Evolutionary conservation across 2,329 filamentous ascomycete species (phyloP), one percentile per base, ranked within the genome.

Genomic region (Ophidiomyces ophidiicola): DNA sequence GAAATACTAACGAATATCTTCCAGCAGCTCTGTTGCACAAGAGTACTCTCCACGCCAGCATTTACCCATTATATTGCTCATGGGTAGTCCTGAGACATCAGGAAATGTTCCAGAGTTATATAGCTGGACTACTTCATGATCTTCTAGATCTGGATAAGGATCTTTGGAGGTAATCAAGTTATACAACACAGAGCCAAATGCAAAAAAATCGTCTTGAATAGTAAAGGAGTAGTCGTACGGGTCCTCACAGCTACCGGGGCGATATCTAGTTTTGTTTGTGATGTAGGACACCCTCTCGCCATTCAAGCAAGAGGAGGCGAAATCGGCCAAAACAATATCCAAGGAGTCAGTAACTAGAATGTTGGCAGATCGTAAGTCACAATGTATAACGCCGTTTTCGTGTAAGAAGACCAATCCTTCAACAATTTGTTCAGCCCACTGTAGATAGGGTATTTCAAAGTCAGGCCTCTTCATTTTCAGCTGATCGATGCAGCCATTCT

Each of bases 21-120:
- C 17, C 23, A 43, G 18, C 29, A 38, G 28, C 12, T 43, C 15
- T n/a, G 41, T 26, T 3, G 41, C 31, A 39, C 24, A 31, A 20
- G 40, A 42, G 31, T 42, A 42, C 29, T 42, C 34, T 32, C 40
- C 40, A 2, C 29, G 23, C 40, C 40, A 42, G 21, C 40, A 42
- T 15, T 39, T 42, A 23, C 29, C 34, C 3, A 42, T 42, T 18
- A 42, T 21, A 23, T 14, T 15, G 28, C 34, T 35, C 18, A 42
- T 6, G 14, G 28, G 29, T 30, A 19, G 33, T 7, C n/a, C n/a
- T 3, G 40, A 37, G 24, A 39, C 35, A 38, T 42, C 30, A 3
- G 40, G 40, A 34, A 39, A 42, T 17, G 4, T 30, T n/a, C 34
- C 40, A 6, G 6, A 8, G 1, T 28, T 21, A 21, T 38, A 42